Percentiles rank a stretch among this genome's conserved stretches.
phyloP scores from a whole-genome alignment of 176 grass and related monocot genomes.

The Aegilops speltoides region DNA sequence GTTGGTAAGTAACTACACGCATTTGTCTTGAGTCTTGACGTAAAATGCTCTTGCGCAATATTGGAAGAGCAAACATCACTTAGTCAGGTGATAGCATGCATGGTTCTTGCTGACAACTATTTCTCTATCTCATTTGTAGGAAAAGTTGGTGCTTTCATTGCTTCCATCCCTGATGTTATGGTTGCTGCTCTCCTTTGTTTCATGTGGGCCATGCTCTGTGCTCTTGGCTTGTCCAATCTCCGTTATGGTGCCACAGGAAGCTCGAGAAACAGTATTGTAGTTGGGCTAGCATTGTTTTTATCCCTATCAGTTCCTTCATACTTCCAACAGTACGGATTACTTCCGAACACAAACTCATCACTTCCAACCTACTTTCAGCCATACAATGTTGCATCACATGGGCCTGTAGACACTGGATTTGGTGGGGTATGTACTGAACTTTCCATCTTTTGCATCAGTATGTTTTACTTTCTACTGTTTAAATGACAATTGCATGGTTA shows the following conservation, averaged over 20 bases:
- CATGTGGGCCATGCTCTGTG: conserved; percentile 95
- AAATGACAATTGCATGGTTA: neutral
- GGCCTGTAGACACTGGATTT: conserved; percentile 71
- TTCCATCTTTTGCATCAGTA: neutral
- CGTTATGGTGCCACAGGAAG: conserved; percentile 94
- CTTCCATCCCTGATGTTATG: conserved; percentile 96
- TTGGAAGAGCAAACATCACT: neutral
- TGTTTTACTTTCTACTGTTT: neutral
- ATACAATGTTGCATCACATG: conserved; percentile 86
- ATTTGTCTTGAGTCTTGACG: neutral
- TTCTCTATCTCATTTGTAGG: conserved; percentile 49
- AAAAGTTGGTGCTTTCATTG: conserved; percentile 93
- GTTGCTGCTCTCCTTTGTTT: conserved; percentile 94
- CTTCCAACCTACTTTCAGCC: conserved; percentile 89
- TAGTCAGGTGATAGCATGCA: neutral
- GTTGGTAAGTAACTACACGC: conserved; percentile 59
- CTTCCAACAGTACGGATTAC: conserved; percentile 78
- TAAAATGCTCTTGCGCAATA: neutral
- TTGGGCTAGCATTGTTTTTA: conserved; percentile 88
- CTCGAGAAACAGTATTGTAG: conserved; percentile 91
- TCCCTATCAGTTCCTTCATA: conserved; percentile 92
- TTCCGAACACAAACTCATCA: conserved; percentile 58
- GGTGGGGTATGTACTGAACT: conserved; percentile 66
- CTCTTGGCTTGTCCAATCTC: conserved; percentile 94
- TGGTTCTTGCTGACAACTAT: conserved; percentile 24